Conservation (phyloP, 1,284 basidiomycete genomes). For the Exobasidium rhododendri region DNA sequence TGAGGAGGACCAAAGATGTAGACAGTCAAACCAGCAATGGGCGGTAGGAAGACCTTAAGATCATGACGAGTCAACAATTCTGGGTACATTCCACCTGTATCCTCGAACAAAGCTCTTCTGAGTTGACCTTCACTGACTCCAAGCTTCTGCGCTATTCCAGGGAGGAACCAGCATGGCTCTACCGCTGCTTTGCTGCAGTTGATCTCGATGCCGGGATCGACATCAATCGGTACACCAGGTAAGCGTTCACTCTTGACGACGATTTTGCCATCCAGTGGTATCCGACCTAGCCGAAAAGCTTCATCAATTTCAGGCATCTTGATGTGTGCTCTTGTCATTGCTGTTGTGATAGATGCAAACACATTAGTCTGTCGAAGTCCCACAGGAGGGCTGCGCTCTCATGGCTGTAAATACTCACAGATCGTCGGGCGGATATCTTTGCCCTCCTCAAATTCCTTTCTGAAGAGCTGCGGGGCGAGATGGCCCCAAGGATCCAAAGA, state of each 20-base stretch:
- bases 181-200: conserved; percentile 68
- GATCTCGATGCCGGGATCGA: conserved; percentile 78
- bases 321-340: conserved; percentile 77
- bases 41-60: conserved; percentile 91
- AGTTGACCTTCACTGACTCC: conserved; percentile 70
- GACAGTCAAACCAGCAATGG: conserved; percentile 84
- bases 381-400: too few species aligned
- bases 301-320: conserved; percentile 90
- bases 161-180: conserved; percentile 83
- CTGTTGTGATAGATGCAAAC: conserved; percentile 38
- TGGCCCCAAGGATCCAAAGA: conserved; percentile 94
- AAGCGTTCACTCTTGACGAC: conserved; percentile 51
- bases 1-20: conserved; percentile 71
- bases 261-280: conserved; percentile 78
- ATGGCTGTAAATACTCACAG: background rate
- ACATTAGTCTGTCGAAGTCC: too few species aligned
- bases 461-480: conserved; percentile 75
- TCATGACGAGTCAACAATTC: conserved; percentile 92
- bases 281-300: conserved; percentile 66
- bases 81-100: conserved; percentile 89
- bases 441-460: conserved; percentile 55
- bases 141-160: conserved; percentile 62
- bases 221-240: conserved; percentile 32
- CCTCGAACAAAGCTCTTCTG: conserved; percentile 85
- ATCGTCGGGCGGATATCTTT: conserved; percentile 41